phyloP scores from a whole-genome alignment of 2,329 filamentous ascomycete species.

The Microsporum ferrugineum region DNA sequence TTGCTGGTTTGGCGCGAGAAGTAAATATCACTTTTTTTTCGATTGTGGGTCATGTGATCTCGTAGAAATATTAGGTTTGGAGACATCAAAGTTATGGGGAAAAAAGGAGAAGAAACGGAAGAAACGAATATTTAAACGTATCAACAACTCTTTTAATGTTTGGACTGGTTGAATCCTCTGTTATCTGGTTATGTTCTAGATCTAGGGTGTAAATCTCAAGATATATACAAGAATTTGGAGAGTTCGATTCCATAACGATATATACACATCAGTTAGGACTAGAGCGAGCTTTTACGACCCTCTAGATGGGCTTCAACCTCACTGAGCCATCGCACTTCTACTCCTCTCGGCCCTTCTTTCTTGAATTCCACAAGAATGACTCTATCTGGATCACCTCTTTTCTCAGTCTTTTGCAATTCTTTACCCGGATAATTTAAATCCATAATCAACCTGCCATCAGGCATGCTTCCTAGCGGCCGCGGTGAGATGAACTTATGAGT shows the following conservation, averaged over 20 bases:
- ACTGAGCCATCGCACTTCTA: constrained; percentile 41
- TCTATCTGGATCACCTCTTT: constrained; percentile 43
- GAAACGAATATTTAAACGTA: not conserved
- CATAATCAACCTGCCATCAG: constrained; percentile 43
- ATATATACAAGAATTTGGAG: not conserved
- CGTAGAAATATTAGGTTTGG: not conserved
- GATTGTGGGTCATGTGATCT: constrained; percentile 18
- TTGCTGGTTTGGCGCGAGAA: constrained; percentile 6
- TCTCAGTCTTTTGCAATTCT: constrained; percentile 41
- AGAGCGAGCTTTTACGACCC: constrained; percentile 17
- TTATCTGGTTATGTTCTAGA: not conserved
- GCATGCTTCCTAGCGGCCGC: constrained; percentile 26
- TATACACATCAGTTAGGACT: not conserved
- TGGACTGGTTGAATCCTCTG: not conserved
- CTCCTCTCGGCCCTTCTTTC: constrained; percentile 45
- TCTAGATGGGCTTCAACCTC: constrained; percentile 31
- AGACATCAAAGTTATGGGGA: not conserved
- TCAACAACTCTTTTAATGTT: not conserved
- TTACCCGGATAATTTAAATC: constrained; percentile 44
- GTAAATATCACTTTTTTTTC: constrained; percentile 6
- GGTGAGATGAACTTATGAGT: constrained; percentile 39
- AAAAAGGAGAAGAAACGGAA: not conserved
- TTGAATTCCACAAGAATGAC: constrained; percentile 47
- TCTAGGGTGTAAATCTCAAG: not conserved
- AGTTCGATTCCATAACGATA: not conserved